Conservation (phyloP, 2,329 filamentous ascomycete species). For the Cadophora sp. region DNA sequence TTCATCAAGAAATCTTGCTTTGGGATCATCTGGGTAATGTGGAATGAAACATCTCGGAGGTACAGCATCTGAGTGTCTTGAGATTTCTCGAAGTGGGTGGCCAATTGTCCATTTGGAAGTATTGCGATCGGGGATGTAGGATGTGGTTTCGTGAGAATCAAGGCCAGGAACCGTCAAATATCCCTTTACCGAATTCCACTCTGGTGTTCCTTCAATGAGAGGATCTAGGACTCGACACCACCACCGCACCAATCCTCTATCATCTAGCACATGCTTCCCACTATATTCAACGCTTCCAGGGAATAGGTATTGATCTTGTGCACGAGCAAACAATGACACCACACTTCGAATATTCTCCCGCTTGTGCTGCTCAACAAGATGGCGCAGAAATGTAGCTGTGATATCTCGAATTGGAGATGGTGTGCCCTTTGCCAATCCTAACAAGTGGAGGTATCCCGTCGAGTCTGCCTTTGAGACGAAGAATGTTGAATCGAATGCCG, state of each 20-base stretch:
- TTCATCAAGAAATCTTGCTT: slow-evolving; percentile 86
- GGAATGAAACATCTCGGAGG: slow-evolving; percentile 87
- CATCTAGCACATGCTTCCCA: slow-evolving; percentile 90
- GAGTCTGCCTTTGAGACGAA: slow-evolving; percentile 98
- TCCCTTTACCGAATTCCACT: slow-evolving; percentile 64
- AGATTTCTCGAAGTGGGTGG: slow-evolving; percentile 71
- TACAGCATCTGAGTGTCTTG: slow-evolving; percentile 68
- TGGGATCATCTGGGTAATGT: slow-evolving; percentile 93
- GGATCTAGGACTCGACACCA: slow-evolving; percentile 91
- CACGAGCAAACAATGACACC: slow-evolving; percentile 88
- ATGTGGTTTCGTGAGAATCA: slow-evolving; percentile 79
- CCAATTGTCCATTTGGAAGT: slow-evolving; percentile 67
- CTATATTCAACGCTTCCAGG: slow-evolving; percentile 86
- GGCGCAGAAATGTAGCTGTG: slow-evolving; percentile 76
- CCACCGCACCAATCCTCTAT: slow-evolving; percentile 90
- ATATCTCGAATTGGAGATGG: slow-evolving; percentile 78
- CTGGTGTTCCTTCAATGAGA: slow-evolving; percentile 53
- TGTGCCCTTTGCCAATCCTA: slow-evolving; percentile 66
- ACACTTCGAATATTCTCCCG: slow-evolving; percentile 72
- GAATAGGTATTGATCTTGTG: slow-evolving; percentile 94
- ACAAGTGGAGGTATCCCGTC: slow-evolving; percentile 80
- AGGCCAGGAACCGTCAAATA: slow-evolving; percentile 90
- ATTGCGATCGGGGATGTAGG: slow-evolving; percentile 69
- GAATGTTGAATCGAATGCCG: slow-evolving; percentile 79
- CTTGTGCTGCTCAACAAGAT: slow-evolving; percentile 72